These are phyloP conservation scores for Carex scoparia DNA, from an alignment of 176 grass and related monocot species.

Conservation along the genomic window DNA sequence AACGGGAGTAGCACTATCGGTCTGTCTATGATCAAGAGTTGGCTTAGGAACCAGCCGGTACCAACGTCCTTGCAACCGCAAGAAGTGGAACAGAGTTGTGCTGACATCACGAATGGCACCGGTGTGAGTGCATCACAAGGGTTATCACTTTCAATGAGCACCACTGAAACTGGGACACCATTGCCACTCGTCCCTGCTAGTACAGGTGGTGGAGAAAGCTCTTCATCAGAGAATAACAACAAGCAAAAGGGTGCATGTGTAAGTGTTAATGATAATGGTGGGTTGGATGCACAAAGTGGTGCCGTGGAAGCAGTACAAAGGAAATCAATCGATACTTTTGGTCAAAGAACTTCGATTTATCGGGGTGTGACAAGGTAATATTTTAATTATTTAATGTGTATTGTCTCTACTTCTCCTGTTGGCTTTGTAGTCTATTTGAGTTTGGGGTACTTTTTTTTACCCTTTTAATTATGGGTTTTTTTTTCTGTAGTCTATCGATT, in stretches of 20 bases:
- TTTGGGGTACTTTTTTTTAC: not conserved
- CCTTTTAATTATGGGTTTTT: too few species aligned
- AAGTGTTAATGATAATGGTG: constrained; percentile 13
- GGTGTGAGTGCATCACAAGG: constrained; percentile 24
- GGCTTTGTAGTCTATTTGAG: not conserved
- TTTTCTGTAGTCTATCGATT: not conserved
- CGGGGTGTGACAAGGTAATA: constrained; percentile 62
- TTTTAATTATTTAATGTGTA: not conserved
- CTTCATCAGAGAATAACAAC: constrained; percentile 26
- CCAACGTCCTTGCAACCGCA: not conserved
- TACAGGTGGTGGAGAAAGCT: constrained; percentile 12
- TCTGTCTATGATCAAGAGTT: constrained; percentile 77
- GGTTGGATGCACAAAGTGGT: constrained; percentile 30
- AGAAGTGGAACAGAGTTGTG: not conserved
- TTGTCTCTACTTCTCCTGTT: not conserved
- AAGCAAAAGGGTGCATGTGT: constrained; percentile 2
- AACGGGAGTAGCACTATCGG: constrained; percentile 37
- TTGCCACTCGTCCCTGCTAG: constrained; percentile 10
- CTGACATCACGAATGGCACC: not conserved
- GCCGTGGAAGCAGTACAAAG: constrained; percentile 31
- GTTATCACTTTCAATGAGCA: constrained; percentile 52
- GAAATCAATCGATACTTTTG: constrained; percentile 61
- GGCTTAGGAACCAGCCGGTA: constrained; percentile 54
- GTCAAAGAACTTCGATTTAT: constrained; percentile 72
- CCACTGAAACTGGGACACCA: constrained; percentile 19